phyloP scores from a whole-genome alignment of 805 yeast species.

The Hanseniaspora meyeri region DNA sequence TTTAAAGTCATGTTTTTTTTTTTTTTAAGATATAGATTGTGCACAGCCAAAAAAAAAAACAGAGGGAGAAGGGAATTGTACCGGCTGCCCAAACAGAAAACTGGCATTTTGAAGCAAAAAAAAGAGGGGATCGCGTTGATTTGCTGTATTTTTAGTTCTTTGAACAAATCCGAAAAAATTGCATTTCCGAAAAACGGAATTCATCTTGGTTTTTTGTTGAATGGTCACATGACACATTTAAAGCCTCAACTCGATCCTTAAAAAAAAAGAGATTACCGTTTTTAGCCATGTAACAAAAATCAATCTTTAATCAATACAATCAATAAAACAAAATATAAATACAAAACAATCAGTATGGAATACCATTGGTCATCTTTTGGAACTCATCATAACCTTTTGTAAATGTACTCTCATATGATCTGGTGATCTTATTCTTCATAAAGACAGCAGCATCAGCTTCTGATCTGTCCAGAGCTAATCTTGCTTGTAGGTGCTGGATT shows the following conservation, averaged over 20 bases:
- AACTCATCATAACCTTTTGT: slow-evolving; percentile 96
- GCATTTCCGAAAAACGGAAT: not conserved
- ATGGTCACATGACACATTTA: not conserved
- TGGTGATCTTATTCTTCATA: slow-evolving; percentile 63
- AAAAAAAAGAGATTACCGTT: no score
- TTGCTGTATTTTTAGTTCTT: not conserved
- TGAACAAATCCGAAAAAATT: not conserved
- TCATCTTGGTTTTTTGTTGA: not conserved
- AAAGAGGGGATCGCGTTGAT: not conserved
- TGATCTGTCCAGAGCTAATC: slow-evolving; percentile 70
- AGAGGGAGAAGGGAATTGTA: no score
- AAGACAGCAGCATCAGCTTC: slow-evolving; percentile 76
- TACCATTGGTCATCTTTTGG: slow-evolving; percentile 92
- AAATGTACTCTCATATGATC: slow-evolving; percentile 74
- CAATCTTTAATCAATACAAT: not conserved
- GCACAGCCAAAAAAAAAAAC: no score
- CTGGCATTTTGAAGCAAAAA: not conserved
- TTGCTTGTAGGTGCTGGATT: slow-evolving; percentile 55
- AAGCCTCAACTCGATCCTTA: not conserved
- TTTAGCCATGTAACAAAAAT: no score
- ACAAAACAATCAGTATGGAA: slow-evolving; percentile 52
- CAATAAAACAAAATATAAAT: not conserved
- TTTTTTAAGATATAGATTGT: not conserved
- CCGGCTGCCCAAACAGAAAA: no score
- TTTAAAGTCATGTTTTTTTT: not conserved